A percentile compares a stretch with the other conserved stretches of the same genome.
Evolutionary conservation across 345 rosid species (phyloP).

Genomic region (Aquilaria sinensis): DNA sequence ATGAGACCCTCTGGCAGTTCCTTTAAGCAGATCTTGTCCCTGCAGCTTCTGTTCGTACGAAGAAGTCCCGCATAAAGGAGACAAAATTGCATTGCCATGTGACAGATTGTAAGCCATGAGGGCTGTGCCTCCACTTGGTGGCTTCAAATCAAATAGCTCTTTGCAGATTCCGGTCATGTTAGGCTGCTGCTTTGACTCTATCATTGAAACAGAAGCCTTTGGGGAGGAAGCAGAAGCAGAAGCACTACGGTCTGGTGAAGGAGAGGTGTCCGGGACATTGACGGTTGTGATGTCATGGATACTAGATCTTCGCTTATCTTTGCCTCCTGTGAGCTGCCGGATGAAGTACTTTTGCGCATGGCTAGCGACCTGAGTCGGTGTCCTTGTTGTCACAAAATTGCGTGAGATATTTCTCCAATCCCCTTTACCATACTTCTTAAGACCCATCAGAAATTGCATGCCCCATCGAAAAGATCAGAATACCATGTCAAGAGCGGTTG

Average conservation of each 20-base stretch:
- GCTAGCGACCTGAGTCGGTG: constrained; percentile 98
- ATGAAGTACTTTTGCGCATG: constrained; percentile 99
- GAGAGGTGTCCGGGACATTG: constrained; percentile 45
- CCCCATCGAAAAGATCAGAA: constrained; percentile 11
- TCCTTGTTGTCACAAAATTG: constrained; percentile 73
- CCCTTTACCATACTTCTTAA: constrained; percentile 93
- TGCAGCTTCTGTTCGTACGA: constrained; percentile 49
- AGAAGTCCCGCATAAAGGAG: constrained; percentile 49
- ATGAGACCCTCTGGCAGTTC: constrained; percentile 39
- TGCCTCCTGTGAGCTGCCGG: constrained; percentile 84
- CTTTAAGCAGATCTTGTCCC: constrained; percentile 55
- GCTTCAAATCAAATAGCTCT: constrained; percentile 33
- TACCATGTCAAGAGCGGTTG: constrained; percentile 12
- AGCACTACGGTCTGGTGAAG: constrained; percentile 30
- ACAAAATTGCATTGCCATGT: constrained; percentile 23
- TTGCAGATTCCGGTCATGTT: constrained; percentile 16
- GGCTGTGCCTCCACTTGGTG: constrained; percentile 24
- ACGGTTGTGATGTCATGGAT: constrained; percentile 95
- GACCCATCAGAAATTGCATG: constrained; percentile 92
- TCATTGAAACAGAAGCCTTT: constrained; percentile 33
- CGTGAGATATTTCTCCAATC: constrained; percentile 99
- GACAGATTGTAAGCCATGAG: constrained; percentile 28
- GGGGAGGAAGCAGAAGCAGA: constrained; percentile 24
- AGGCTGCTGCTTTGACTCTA: constrained; percentile 24
- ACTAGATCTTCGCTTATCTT: constrained; percentile 95